Evolutionary conservation across 192 early-diverging fungal species (phyloP).

Genomic region (Umbelopsis isabellina): DNA sequence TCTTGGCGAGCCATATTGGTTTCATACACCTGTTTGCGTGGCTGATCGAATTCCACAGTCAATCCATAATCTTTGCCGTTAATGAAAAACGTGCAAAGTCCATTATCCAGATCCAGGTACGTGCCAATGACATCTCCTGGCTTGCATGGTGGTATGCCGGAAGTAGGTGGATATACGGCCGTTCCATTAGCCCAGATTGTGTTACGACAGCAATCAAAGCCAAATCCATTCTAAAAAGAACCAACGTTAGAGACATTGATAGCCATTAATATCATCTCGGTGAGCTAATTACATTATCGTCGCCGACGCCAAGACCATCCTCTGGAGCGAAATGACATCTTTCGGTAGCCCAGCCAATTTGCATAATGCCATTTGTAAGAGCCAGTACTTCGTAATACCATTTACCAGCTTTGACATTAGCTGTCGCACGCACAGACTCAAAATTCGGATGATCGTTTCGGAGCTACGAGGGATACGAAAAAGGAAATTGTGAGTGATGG

Average conservation of each 20-base stretch:
- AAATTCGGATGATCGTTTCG: conserved; percentile 81
- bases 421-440: conserved; percentile 68
- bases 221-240: conserved; percentile 62
- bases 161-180: conserved; percentile 48
- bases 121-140: conserved; percentile 54
- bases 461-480: conserved; percentile 43
- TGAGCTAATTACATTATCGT: conserved; percentile 49
- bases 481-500: neutral
- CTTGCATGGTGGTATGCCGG: conserved; percentile 55
- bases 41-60: conserved; percentile 56
- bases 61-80: conserved; percentile 74
- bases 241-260: neutral
- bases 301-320: conserved; percentile 78
- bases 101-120: conserved; percentile 67
- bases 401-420: conserved; percentile 59
- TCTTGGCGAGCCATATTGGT: conserved; percentile 2
- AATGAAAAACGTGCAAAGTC: conserved; percentile 59
- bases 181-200: conserved; percentile 67
- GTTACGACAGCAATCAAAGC: conserved; percentile 74
- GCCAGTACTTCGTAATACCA: conserved; percentile 77
- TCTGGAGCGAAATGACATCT: conserved; percentile 73
- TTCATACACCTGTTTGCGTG: conserved; percentile 9
- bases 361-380: conserved; percentile 74
- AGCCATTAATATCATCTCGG: neutral
- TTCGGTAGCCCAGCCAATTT: conserved; percentile 76